These are phyloP conservation scores for Boletellus ananas DNA, from an alignment of 768 basidiomycete genomes.

Conservation along the genomic window DNA sequence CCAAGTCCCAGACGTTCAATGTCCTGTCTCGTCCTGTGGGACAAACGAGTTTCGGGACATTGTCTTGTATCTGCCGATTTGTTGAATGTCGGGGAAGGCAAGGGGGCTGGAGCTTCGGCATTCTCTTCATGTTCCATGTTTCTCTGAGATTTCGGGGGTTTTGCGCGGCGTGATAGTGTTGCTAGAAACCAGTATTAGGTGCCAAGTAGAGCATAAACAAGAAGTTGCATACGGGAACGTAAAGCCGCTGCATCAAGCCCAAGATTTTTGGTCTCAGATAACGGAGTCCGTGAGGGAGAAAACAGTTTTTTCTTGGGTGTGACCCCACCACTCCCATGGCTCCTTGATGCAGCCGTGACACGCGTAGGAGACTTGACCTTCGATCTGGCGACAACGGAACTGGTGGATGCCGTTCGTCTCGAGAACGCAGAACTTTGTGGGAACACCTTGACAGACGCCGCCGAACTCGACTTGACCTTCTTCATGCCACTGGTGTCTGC, in stretches of 20 bases:
- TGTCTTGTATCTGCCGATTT: conserved; percentile 3
- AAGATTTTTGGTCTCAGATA: conserved; percentile 24
- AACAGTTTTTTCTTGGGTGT: conserved; percentile 24
- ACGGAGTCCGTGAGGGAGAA: conserved; percentile 18
- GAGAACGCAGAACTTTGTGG: conserved; percentile 6
- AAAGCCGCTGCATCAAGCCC: conserved; percentile 8
- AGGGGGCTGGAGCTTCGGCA: background rate
- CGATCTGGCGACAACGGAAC: background rate
- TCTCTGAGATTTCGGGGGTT: conserved; percentile 12
- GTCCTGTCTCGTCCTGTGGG: conserved; percentile 7
- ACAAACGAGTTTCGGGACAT: conserved; percentile 13
- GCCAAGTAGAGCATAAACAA: background rate
- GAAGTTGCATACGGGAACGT: conserved; percentile 20
- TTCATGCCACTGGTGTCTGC: conserved; percentile 4
- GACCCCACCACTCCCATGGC: conserved; percentile 19
- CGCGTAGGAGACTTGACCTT: conserved; percentile 22
- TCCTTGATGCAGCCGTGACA: conserved; percentile 12
- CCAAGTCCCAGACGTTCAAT: conserved; percentile 14
- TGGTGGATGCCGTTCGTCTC: conserved; percentile 6
- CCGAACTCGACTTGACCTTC: conserved; percentile 11
- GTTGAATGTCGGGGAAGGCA: conserved; percentile 6
- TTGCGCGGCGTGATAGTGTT: conserved; percentile 8
- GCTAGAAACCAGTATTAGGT: conserved; percentile 9
- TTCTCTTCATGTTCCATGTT: conserved; percentile 9
- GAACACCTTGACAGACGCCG: conserved; percentile 6